Evolutionary conservation across 164 flowering plant genomes (phyloP).

Genomic region (Taxillus chinensis): DNA sequence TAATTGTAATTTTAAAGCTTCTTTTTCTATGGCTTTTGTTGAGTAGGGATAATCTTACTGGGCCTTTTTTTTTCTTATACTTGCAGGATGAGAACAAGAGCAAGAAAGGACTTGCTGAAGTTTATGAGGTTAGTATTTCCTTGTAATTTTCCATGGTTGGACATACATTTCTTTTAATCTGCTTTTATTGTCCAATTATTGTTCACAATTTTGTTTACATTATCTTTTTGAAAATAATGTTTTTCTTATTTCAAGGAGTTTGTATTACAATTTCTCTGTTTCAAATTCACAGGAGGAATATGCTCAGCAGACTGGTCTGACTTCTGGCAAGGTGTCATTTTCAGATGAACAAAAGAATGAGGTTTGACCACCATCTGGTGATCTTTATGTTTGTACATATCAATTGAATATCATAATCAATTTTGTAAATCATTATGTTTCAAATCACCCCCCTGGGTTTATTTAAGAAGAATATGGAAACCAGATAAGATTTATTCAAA

Average conservation of each 20-base stretch:
- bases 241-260: neutral
- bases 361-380: slow-evolving; percentile 21
- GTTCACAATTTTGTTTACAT: neutral
- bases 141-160: neutral
- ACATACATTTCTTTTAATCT: neutral
- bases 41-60: neutral
- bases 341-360: slow-evolving; percentile 81
- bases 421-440: too few species aligned
- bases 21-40: neutral
- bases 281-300: slow-evolving; percentile 69
- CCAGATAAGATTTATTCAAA: too few species aligned
- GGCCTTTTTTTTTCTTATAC: neutral
- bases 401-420: too few species aligned
- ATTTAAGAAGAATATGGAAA: too few species aligned
- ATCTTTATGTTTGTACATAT: too few species aligned
- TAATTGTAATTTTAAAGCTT: too few species aligned
- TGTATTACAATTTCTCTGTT: neutral
- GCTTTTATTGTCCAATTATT: too few species aligned
- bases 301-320: slow-evolving; percentile 54
- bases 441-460: too few species aligned
- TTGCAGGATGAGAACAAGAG: slow-evolving; percentile 92
- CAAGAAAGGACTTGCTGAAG: slow-evolving; percentile 87
- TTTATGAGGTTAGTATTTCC: slow-evolving; percentile 63
- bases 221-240: neutral
- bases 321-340: slow-evolving; percentile 46